Evolutionary conservation across 345 rosid species (phyloP).

Genomic region (Eutrema heterophyllum): DNA sequence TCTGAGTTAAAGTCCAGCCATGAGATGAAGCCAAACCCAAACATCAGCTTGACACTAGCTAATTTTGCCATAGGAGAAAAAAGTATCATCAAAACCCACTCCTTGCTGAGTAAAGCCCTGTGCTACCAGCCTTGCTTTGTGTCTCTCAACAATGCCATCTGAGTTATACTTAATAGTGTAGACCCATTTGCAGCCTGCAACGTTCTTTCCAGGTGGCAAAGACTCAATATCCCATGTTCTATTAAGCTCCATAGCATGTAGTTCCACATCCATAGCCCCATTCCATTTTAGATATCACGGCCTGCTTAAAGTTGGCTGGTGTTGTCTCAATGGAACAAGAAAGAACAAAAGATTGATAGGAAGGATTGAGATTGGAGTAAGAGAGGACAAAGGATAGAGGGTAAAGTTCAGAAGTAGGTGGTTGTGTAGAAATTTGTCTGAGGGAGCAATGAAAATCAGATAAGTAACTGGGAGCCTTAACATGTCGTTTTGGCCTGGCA

Average conservation of each 20-base stretch:
- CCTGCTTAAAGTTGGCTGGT: neutral
- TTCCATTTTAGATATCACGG: neutral
- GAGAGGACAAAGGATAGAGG: neutral
- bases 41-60: too few relatives aligned
- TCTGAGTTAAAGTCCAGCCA: too few relatives aligned
- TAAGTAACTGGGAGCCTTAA: too few relatives aligned
- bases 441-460: too few relatives aligned
- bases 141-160: neutral
- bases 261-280: neutral
- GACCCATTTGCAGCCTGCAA: neutral
- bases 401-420: too few relatives aligned
- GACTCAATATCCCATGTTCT: neutral
- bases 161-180: neutral
- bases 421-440: neutral
- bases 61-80: too few relatives aligned
- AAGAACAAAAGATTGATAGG: neutral
- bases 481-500: too few relatives aligned
- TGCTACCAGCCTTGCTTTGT: neutral
- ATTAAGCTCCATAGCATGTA: neutral
- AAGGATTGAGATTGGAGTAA: neutral
- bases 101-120: too few relatives aligned
- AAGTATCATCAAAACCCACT: too few relatives aligned
- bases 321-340: neutral
- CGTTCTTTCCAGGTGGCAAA: neutral
- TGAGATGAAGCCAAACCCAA: too few relatives aligned